Percentiles rank a stretch among this genome's conserved stretches.
Conservation (phyloP, 352 stramenopile species). For the Globisporangium lucens region DNA sequence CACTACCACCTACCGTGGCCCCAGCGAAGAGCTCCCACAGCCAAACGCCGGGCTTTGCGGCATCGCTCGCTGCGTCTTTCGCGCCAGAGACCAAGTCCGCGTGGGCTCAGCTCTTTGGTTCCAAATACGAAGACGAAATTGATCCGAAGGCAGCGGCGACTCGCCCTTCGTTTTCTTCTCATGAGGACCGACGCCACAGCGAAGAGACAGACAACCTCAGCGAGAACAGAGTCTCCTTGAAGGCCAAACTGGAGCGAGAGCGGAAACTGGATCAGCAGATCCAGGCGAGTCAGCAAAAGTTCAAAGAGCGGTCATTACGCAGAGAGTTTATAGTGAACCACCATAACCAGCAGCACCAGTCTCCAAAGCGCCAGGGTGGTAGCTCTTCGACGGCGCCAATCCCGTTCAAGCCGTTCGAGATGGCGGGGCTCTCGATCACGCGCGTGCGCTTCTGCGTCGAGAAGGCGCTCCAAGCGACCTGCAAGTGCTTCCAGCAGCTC, state of each 20-base stretch:
- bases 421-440: constrained; percentile 40
- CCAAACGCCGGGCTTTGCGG: background rate
- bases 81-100: constrained; percentile 33
- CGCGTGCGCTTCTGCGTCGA: constrained; percentile 53
- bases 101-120: constrained; percentile 57
- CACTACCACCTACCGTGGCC: background rate
- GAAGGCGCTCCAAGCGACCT: constrained; percentile 41
- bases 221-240: constrained; percentile 16
- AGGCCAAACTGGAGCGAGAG: constrained; percentile 36
- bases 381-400: background rate
- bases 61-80: constrained; percentile 34
- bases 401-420: constrained; percentile 30
- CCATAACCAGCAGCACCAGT: constrained; percentile 2
- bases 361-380: constrained; percentile 3
- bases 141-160: background rate
- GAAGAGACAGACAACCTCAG: background rate
- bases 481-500: constrained; percentile 38
- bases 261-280: constrained; percentile 47
- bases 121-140: constrained; percentile 45
- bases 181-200: background rate
- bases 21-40: background rate
- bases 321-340: background rate
- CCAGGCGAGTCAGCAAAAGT: constrained; percentile 29
- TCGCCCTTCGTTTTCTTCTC: background rate
- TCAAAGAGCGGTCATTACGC: constrained; percentile 22